Evolutionary conservation across 1,284 basidiomycete species (phyloP), one percentile per base, ranked within the genome.

Genomic region (Ceratobasidium sp.): DNA sequence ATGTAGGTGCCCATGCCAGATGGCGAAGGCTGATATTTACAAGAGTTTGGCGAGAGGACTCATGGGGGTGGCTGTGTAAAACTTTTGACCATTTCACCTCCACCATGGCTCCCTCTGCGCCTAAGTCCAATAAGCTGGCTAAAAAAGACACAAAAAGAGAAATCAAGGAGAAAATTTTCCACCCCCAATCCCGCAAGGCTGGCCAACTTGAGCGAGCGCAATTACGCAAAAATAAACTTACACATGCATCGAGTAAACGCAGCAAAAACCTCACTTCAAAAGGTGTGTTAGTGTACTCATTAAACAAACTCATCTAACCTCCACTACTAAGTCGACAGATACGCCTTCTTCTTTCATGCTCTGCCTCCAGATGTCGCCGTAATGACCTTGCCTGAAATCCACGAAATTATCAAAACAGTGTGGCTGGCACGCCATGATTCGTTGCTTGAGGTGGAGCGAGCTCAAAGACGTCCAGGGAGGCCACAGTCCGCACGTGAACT

Each of bases 151-250:
- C 75, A 37, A 80, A 80, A 73, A 78, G 76, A 20, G 82, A 84
- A 8, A 92, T 90, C 82, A 93, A 90, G 83, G 91, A 93, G 80
- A 94, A 94, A 81, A 81, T 94, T 11, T 92, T 92, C 79, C 93
- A 95, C 81, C 93, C 93, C 3, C 86, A 90, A 71, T 95, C 93
- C 37, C 87, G 93, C 77, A 94, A 94, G 86, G 95, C 95, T 1
- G 90, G 88, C 23, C 95, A 96, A 82, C 86, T 96, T 11, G 87
- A 89, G 23, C 89, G 94, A 47, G 88, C 90, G 69, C 89, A 92
- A 67, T 84, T 94, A 31, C 88, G 94, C 76, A 92, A 92, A 80
- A 86, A 87, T 31, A 96, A 92, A 83, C 86, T 96, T 26, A 87
- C 86, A 20, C 88, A 88, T 78, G 86, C 88, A 63, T 84, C 86